Percentiles rank a stretch among this genome's conserved stretches.
Evolutionary conservation across 73 alveolate species (phyloP).

Genomic region (Uronychia binucleata): DNA sequence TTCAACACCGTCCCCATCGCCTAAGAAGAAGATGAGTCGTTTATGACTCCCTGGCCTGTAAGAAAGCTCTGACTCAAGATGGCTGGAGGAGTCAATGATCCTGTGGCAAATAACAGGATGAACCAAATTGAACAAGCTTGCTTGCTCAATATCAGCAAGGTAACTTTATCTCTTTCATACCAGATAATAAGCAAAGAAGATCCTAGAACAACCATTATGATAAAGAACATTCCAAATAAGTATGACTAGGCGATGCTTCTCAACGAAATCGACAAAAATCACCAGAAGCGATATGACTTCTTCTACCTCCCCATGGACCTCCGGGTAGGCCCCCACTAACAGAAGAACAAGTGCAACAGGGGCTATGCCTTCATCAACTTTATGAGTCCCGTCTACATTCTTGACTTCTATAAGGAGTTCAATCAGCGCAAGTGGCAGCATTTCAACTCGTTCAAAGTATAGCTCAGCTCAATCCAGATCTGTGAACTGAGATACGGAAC

Average conservation of each 20-base stretch:
- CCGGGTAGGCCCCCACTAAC: slow-evolving; percentile 35
- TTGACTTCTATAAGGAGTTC: slow-evolving; percentile 77
- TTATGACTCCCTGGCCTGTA: background rate
- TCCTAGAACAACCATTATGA: slow-evolving; percentile 59
- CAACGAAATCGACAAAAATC: slow-evolving; percentile 66
- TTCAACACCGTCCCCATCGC: background rate
- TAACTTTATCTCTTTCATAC: background rate
- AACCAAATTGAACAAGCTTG: background rate
- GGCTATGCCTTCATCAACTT: slow-evolving; percentile 95
- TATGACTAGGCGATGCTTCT: slow-evolving; percentile 51
- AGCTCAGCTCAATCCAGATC: slow-evolving; percentile 13
- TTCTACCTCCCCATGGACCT: slow-evolving; percentile 93
- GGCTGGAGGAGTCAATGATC: too few relatives aligned
- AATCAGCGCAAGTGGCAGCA: slow-evolving; percentile 80
- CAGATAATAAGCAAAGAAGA: slow-evolving; percentile 16
- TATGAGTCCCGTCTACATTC: slow-evolving; percentile 70
- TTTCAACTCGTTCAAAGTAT: slow-evolving; percentile 71
- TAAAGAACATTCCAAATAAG: slow-evolving; percentile 69
- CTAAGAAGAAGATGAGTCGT: background rate
- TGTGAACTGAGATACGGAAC: slow-evolving; percentile 88
- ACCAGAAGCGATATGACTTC: slow-evolving; percentile 84
- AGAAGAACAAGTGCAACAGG: slow-evolving; percentile 86
- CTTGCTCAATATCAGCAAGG: background rate
- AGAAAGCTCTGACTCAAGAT: background rate
- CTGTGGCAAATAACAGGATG: background rate